These are phyloP conservation scores for Botryotinia globosa DNA, from an alignment of 2,329 filamentous ascomycete species.

Conservation along the genomic window DNA sequence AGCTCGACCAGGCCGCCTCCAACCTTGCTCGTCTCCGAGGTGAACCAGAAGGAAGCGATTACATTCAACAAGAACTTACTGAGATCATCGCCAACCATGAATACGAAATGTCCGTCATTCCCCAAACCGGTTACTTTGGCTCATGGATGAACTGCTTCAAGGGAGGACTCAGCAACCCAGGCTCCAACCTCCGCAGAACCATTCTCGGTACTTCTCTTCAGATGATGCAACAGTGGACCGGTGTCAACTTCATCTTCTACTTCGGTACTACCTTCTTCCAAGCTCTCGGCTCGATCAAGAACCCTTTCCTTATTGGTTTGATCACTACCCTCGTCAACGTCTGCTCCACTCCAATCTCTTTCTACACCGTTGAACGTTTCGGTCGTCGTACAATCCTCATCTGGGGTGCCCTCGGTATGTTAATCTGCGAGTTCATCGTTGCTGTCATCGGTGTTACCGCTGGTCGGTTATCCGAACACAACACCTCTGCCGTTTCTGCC, in stretches of 20 bases:
- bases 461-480: constrained; percentile 53
- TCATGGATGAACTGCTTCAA: constrained; percentile 69
- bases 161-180: constrained; percentile 59
- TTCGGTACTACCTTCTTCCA: constrained; percentile 83
- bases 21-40: constrained; percentile 69
- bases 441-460: constrained; percentile 69
- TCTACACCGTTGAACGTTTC: constrained; percentile 79
- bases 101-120: constrained; percentile 72
- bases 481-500: constrained; percentile 55
- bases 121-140: constrained; percentile 60
- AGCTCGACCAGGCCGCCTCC: constrained; percentile 60
- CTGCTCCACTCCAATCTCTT: constrained; percentile 78
- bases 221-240: constrained; percentile 75
- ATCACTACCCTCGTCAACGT: constrained; percentile 89
- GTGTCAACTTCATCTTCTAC: constrained; percentile 93
- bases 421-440: constrained; percentile 81
- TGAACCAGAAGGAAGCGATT: constrained; percentile 68
- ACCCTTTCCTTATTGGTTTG: constrained; percentile 80
- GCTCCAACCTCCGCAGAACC: constrained; percentile 67
- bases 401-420: constrained; percentile 76
- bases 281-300: constrained; percentile 69
- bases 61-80: constrained; percentile 73
- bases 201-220: constrained; percentile 70
- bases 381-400: constrained; percentile 80
- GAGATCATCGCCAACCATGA: constrained; percentile 89